Conservation (phyloP, 768 basidiomycete species). For the Pleurotus ostreatus region DNA sequence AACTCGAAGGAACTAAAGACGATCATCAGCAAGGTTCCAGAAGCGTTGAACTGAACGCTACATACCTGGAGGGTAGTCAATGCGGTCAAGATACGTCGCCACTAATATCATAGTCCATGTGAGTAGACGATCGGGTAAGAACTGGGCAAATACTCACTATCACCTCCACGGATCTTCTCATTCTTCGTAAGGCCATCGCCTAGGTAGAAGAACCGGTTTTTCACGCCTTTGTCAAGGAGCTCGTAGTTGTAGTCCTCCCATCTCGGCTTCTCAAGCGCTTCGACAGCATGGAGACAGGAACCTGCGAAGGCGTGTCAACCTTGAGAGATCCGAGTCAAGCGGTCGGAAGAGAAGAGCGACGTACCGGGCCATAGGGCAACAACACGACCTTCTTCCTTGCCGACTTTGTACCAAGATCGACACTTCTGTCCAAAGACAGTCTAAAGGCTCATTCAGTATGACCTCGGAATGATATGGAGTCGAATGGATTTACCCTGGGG, state of each 20-base stretch:
- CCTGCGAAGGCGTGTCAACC: constrained; percentile 25
- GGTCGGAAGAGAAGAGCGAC: constrained; percentile 1
- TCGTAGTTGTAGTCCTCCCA: constrained; percentile 66
- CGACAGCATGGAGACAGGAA: constrained; percentile 47
- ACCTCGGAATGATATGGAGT: too few species aligned
- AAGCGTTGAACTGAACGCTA: background rate
- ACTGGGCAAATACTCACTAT: constrained; percentile 22
- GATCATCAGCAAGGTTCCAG: too few species aligned
- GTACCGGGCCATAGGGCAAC: constrained; percentile 59
- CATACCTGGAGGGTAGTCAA: constrained; percentile 1
- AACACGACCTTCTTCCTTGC: constrained; percentile 54
- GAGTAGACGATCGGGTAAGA: background rate
- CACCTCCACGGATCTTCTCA: constrained; percentile 37
- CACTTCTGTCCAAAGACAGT: constrained; percentile 58
- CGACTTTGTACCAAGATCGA: constrained; percentile 62
- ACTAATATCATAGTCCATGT: background rate
- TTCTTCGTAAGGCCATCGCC: constrained; percentile 57
- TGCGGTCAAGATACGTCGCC: background rate
- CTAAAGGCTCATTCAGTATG: constrained; percentile 21
- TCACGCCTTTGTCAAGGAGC: constrained; percentile 29
- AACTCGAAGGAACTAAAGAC: too few species aligned
- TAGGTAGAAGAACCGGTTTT: constrained; percentile 54
- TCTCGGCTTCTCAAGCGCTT: constrained; percentile 47
- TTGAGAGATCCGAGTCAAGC: background rate
- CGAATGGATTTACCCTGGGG: constrained; percentile 27